Base-by-base conservation (phyloP, 768 basidiomycete genomes). In the Calocybe cyanea region DNA sequence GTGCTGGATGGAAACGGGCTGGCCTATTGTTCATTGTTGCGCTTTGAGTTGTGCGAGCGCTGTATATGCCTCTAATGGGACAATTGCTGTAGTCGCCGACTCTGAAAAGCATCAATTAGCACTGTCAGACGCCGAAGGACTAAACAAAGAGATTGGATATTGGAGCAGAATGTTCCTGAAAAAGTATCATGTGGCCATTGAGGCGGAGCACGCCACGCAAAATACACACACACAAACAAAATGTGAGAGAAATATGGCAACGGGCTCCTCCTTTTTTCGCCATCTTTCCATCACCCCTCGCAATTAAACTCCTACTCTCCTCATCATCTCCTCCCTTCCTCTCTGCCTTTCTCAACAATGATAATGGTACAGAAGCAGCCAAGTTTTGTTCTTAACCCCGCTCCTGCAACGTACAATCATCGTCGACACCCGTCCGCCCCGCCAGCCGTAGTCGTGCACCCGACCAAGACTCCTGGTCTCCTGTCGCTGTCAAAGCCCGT, bases 381-480 rank as follows among this genome's bases (percentile, higher is more conserved):
- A 25, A 53, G 56, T 20, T 64, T 70, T 51, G 46, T 58, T 34
- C 61, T 69, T 25, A 38, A 57, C 38, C 54, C 46, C 43, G 56
- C 46, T 11, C 66, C 56, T 18, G 56, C 58, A 7, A 49, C 53
- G 32, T 57, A 54, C 20, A 60, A 69, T 17, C 85, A 86, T 62
- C 71, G 78, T 49, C 72, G 87, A 43, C 77, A 80, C 58, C 80
- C 85, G 15, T 87, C 86, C 0, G 85, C 86, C 0, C 82, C 83
- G 7, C 77, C 79, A 0, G 73, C 79, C 28, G 77, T 83, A 56
- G 72, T 81, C 49, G 79, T 85, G 3, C 83, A 85, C 61, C 80
- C 87, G 2, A 86, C 87, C 10, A 75, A 75, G 44, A 85, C 79
- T 0, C 87, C 86, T 0, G 87, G 87, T 59, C 73, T 89, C 7